Conservation (phyloP, 78 protist species). For the Planoprotostelium fungivorum region DNA sequence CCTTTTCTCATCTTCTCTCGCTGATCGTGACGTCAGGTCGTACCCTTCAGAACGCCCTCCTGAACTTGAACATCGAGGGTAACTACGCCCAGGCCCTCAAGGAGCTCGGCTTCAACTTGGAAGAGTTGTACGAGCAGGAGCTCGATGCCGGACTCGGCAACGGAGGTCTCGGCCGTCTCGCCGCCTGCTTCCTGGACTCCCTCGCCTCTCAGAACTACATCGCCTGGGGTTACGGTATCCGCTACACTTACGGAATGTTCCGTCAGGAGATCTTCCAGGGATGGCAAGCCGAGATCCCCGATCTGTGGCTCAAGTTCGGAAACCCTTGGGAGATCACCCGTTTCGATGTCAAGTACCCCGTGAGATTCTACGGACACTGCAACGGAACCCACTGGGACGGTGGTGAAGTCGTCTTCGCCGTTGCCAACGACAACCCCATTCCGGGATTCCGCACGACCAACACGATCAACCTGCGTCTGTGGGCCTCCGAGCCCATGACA, state of each 20-base stretch:
- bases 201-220: slow-evolving; percentile 88
- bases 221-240: slow-evolving; percentile 85
- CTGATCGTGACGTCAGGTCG: no score
- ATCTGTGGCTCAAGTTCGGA: slow-evolving; percentile 82
- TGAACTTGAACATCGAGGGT: slow-evolving; percentile 66
- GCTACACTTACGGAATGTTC: slow-evolving; percentile 95
- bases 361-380: slow-evolving; percentile 74
- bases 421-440: slow-evolving; percentile 72
- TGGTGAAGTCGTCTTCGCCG: slow-evolving; percentile 66
- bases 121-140: slow-evolving; percentile 82
- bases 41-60: slow-evolving; percentile 74
- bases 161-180: slow-evolving; percentile 95
- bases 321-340: slow-evolving; percentile 91
- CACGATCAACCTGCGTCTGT: slow-evolving; percentile 88
- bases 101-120: slow-evolving; percentile 63
- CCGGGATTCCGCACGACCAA: slow-evolving; percentile 89
- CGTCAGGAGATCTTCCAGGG: slow-evolving; percentile 86
- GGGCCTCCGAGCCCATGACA: slow-evolving; percentile 78
- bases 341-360: slow-evolving; percentile 66
- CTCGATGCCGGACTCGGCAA: slow-evolving; percentile 96
- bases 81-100: slow-evolving; percentile 64
- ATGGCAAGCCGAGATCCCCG: slow-evolving; percentile 86
- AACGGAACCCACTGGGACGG: slow-evolving; percentile 71
- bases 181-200: slow-evolving; percentile 89
- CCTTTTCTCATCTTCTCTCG: slow-evolving; percentile 72